A percentile compares a stretch with the other conserved stretches of the same genome.
phyloP scores from a whole-genome alignment of 2,329 filamentous ascomycete species.

The Sporothrix curviconia region DNA sequence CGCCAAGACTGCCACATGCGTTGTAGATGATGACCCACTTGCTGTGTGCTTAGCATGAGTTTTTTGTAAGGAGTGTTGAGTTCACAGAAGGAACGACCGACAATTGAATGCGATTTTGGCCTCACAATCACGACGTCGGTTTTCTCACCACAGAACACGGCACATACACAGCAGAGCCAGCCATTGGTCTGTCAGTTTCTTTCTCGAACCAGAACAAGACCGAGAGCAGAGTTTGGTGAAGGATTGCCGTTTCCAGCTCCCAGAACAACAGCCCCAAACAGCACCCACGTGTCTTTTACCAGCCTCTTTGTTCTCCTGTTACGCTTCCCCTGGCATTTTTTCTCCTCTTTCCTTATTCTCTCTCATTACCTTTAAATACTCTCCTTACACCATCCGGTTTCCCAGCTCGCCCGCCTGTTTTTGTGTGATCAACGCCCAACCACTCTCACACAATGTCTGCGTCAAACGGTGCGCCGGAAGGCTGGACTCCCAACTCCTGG shows the following conservation, averaged over 20 bases:
- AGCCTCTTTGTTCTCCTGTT: neutral
- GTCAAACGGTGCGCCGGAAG: neutral
- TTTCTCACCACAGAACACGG: neutral
- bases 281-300: neutral
- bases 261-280: too few species aligned
- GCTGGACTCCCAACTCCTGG: conserved; percentile 64
- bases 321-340: neutral
- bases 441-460: neutral
- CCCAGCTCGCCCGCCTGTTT: too few species aligned
- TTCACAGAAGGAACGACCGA: neutral
- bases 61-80: neutral
- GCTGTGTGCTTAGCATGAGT: neutral
- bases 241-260: neutral
- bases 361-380: too few species aligned
- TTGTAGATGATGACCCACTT: neutral
- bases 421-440: too few species aligned
- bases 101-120: neutral
- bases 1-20: neutral
- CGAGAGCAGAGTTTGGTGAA: neutral
- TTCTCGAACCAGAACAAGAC: neutral
- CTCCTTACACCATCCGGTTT: too few species aligned
- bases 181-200: neutral
- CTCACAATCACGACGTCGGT: neutral
- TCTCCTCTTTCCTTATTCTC: conserved; percentile 10
- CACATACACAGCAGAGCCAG: neutral